Evolutionary conservation across 306 rosid genomes (phyloP), one percentile per base, ranked within the genome.

Genomic region (Lathyrus aphaca): DNA sequence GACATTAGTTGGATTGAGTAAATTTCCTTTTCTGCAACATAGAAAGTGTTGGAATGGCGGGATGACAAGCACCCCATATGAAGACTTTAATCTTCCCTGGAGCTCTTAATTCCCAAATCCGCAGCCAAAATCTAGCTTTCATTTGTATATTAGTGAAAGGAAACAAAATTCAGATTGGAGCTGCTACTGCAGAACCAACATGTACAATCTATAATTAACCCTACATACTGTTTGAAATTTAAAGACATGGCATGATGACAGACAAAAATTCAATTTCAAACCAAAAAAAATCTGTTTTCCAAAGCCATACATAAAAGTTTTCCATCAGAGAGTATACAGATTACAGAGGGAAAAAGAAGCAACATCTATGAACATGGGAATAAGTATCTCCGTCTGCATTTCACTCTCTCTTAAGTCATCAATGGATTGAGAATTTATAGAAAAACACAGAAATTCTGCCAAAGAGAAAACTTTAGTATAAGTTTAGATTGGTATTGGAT

Each of bases 401-500:
- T 49, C 56, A 49, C 16, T 23, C 16, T 11, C 2, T 10, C 23
- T 48, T 12, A 11, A 3, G 11, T 48, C 54, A 40, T 68, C 45
- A 50, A 56, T 39, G 49, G 50, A 48, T 25, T 39, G 42, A 15
- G 42, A 30, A 50, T 39, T 30, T 29, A 14, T 61, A 39, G 12
- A 12, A 40, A 76, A 68, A 69, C 55, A 42, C 12, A 60, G 16
- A 49, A 38, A 4, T 63, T 63, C 68, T 2, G 49, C 23, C 17
- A 40, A 3, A 8, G 8, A 40, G 16, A 50, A 51, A 30, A 30
- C n/a, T n/a, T n/a, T n/a, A n/a, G n/a, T n/a, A n/a, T n/a, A n/a
- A n/a, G n/a, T n/a, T n/a, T n/a, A n/a, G n/a, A n/a, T n/a, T n/a
- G n/a, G n/a, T n/a, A n/a, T n/a, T n/a, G n/a, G n/a, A n/a, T n/a